These are phyloP conservation scores for Citrus hindsii DNA, from an alignment of 345 rosid genomes.

Conservation along the genomic window DNA sequence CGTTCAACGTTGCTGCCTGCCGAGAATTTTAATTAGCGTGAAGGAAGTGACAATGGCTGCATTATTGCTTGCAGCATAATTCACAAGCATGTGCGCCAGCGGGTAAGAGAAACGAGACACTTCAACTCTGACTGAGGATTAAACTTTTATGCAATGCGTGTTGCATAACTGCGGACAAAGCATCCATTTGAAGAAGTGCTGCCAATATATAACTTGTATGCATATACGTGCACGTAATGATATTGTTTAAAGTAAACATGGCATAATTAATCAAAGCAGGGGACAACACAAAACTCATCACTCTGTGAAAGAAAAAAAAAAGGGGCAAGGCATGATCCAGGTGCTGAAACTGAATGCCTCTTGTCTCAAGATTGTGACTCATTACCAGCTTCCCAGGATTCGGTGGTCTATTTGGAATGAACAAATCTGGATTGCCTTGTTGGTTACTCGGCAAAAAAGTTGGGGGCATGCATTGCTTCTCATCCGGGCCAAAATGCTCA, in stretches of 20 bases:
- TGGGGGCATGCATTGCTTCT: not conserved
- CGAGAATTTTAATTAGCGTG: not conserved
- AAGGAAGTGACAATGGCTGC: not conserved
- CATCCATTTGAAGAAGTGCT: not conserved
- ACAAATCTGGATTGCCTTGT: not conserved
- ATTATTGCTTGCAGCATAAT: conserved; percentile 4
- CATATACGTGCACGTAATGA: not conserved
- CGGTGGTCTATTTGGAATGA: not conserved
- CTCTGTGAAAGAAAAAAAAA: not conserved
- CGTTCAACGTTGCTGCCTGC: not conserved
- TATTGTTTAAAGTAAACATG: not conserved
- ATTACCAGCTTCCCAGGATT: not conserved
- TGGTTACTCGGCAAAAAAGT: not conserved
- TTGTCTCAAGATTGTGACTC: not conserved
- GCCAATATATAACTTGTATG: not conserved
- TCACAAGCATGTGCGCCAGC: conserved; percentile 8
- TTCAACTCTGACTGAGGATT: not conserved
- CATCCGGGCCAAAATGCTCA: not conserved
- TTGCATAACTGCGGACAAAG: not conserved
- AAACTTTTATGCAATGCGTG: not conserved
- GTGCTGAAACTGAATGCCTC: not conserved
- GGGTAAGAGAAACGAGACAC: not conserved
- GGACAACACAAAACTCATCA: not conserved
- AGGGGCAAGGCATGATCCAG: conserved; percentile 4
- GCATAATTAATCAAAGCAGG: not conserved